Base-by-base conservation (phyloP, 2,329 filamentous ascomycete genomes). In the Botryotinia convoluta region DNA sequence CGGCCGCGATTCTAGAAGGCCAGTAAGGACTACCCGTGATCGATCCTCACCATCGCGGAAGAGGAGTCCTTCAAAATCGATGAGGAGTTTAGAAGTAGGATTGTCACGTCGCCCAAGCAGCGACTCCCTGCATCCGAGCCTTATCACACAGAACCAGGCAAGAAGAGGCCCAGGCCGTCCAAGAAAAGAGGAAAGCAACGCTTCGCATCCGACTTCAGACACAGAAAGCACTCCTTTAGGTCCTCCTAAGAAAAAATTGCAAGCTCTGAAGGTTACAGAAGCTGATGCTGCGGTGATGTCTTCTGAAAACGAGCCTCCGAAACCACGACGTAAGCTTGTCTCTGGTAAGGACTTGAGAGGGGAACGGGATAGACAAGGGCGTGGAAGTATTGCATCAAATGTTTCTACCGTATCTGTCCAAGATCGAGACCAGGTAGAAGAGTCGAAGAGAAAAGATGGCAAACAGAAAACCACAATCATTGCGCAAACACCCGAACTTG, bases 301-400 rank as follows among this genome's bases (percentile, higher is more conserved):
- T 0, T 44, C 79, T 48, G 79, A 81, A 39, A 79, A 87, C 87
- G 78, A 89, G 85, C 76, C 77, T 18, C 2, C 84, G 35, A 91
- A 91, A 78, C 89, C 89, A 2, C 83, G 89, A 37, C 84, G 88
- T 57, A 92, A 91, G 78, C 84, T 92, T 18, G 85, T 91, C 32
- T 91, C 89, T 0, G 89, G 89, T 51, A 87, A 86, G 69, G 89
- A 91, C 73, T 81, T 90, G 57, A 88, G 89, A 74, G 87, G 87
- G 29, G 87, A 81, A 74, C 86, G 87, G 29, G 87, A 81, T 65
- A 81, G 89, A 76, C 76, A 80, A 65, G 84, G 88, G 29, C 87
- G 89, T 10, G 84, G 86, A 62, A 90, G 88, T 78, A 82, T 90
- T 82, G 85, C 83, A 0, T 90, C 89, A 2, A 89, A 84, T 62